Conservation (phyloP, 2,329 filamentous ascomycete species). For the Bimuria novae-zelandiae region DNA sequence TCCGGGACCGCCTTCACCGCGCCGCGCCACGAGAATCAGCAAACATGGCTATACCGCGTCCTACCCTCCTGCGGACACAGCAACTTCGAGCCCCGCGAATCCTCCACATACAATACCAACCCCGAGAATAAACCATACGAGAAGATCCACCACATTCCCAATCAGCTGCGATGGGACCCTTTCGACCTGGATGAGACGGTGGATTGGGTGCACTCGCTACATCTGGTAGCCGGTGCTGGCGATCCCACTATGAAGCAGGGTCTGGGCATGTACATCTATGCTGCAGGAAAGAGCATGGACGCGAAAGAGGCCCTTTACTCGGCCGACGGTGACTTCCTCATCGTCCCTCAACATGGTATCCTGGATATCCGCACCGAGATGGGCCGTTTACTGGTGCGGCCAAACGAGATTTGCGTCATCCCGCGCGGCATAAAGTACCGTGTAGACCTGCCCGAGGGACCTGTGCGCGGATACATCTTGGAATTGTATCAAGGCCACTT, state of each 20-base stretch:
- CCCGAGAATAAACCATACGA: constrained; percentile 56
- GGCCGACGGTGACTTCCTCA: constrained; percentile 71
- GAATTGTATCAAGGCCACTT: constrained; percentile 70
- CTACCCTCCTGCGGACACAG: constrained; percentile 63
- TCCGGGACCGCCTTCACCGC: constrained; percentile 65
- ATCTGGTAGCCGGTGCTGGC: constrained; percentile 77
- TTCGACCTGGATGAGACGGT: constrained; percentile 73
- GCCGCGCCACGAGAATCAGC: constrained; percentile 60
- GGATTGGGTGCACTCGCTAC: constrained; percentile 71
- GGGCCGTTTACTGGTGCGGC: constrained; percentile 66
- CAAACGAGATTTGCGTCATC: constrained; percentile 70
- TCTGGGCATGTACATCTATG: constrained; percentile 79
- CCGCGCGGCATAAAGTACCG: constrained; percentile 68
- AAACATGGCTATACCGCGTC: constrained; percentile 63
- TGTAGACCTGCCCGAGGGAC: constrained; percentile 63
- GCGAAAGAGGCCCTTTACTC: constrained; percentile 80
- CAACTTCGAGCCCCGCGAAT: constrained; percentile 57
- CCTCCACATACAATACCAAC: constrained; percentile 56
- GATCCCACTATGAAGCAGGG: constrained; percentile 80
- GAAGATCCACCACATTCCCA: constrained; percentile 74
- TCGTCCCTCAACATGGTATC: constrained; percentile 67
- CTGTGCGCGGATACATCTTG: constrained; percentile 67
- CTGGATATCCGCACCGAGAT: constrained; percentile 72
- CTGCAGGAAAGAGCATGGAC: constrained; percentile 77
- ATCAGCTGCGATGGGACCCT: constrained; percentile 80